Evolutionary conservation across 208 protist genomes (phyloP), one percentile per base, ranked within the genome.

Genomic region (Naegleria lovaniensis): DNA sequence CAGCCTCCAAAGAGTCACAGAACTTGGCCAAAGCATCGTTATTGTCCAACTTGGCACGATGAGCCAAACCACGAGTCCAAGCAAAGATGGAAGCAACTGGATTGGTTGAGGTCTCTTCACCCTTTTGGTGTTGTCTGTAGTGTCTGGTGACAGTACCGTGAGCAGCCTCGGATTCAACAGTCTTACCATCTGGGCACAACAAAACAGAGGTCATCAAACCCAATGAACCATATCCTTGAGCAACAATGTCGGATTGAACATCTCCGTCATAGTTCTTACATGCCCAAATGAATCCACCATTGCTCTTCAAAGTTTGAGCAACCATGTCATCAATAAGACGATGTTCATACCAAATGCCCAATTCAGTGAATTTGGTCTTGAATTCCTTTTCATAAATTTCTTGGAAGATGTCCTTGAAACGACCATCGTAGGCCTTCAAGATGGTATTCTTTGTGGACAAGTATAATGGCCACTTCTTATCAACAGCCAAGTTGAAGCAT

Each of bases 211-310:
- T 99, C 98, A 99, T 99, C 55, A 99, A 94, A 83, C 98, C 98
- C 11, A 99, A 95, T 13, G 97, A 98, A 90, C 98, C 98, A 91
- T 96, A 99, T 85, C 98, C 98, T 95, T 99, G 96, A 41, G 97
- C 98, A n/a, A 99, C 97, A 41, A 98, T 96, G 92, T 99, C 98
- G 67, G 96, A 98, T 95, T 99, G 98, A 55, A 99, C 98, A 92
- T 99, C 98, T 41, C 98, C 98, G 92, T 99, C 98, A 94, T 99
- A 99, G 95, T 99, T 99, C 95, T 99, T 99, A 94, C 98, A 99
- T 16, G 97, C 97, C 96, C 96, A 98, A 25, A 98, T 95, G 90
- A 97, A 98, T 76, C 96, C 96, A 87, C 96, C 96, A 75, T 94
- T 92, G 89, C 95, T 95, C 93, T 98, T 98, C 40, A 98, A 94